A percentile compares a stretch with the other conserved stretches of the same genome.
Evolutionary conservation across 257 asterid species (phyloP).

Genomic region (Osmanthus fragrans): DNA sequence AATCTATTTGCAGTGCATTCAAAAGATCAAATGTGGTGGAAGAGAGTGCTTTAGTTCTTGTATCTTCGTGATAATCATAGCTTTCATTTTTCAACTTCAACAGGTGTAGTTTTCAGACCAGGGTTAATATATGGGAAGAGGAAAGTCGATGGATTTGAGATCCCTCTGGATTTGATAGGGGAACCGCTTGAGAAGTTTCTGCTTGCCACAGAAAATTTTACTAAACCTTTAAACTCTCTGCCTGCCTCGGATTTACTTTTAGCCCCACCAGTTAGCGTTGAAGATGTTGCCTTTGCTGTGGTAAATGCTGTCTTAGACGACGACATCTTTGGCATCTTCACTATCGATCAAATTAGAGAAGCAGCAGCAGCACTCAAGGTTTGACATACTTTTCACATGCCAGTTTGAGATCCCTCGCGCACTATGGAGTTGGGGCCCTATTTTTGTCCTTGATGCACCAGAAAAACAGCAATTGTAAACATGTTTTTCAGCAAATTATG

Average conservation of each 20-base stretch:
- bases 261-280: conserved; percentile 91
- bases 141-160: conserved; percentile 75
- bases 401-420: background rate
- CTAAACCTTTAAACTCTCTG: conserved; percentile 73
- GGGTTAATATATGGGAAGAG: conserved; percentile 91
- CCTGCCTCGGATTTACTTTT: conserved; percentile 86
- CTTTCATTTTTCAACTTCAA: conserved; percentile 12
- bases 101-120: conserved; percentile 93
- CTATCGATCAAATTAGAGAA: conserved; percentile 89
- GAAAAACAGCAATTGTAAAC: background rate
- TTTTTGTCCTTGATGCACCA: background rate
- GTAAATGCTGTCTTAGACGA: conserved; percentile 71
- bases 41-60: background rate
- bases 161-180: conserved; percentile 86
- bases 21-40: background rate
- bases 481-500: background rate
- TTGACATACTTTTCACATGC: conserved; percentile 19
- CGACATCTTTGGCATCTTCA: conserved; percentile 80
- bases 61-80: conserved; percentile 10
- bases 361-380: conserved; percentile 67
- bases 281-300: conserved; percentile 79
- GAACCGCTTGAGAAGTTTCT: conserved; percentile 75
- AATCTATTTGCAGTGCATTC: background rate
- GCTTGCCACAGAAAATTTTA: conserved; percentile 57
- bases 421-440: background rate